These are phyloP conservation scores for Pochonia chlamydosporia DNA, from an alignment of 2,329 filamentous ascomycete genomes.

Conservation along the genomic window DNA sequence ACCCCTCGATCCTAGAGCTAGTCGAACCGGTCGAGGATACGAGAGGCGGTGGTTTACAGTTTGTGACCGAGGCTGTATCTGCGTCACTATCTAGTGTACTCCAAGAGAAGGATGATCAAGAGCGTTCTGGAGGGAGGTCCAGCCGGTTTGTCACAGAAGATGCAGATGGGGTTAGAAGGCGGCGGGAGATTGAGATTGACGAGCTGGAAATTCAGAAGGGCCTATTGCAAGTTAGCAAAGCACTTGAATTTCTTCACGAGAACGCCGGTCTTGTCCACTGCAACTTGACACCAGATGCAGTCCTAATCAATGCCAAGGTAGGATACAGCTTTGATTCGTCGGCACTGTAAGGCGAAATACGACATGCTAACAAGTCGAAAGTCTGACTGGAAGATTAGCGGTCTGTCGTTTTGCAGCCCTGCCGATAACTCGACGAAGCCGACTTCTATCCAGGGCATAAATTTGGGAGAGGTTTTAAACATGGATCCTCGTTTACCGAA, in stretches of 20 bases:
- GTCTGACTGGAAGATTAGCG: conserved; percentile 98
- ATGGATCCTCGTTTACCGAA: conserved; percentile 77
- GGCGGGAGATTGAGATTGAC: conserved; percentile 86
- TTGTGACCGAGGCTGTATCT: conserved; percentile 88
- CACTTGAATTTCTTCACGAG: conserved; percentile 90
- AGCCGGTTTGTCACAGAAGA: conserved; percentile 81
- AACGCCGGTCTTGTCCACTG: conserved; percentile 91
- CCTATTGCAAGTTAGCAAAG: conserved; percentile 85
- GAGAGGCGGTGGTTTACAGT: conserved; percentile 84
- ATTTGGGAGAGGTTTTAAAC: conserved; percentile 76
- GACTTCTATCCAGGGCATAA: conserved; percentile 73
- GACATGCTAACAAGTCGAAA: conserved; percentile 24
- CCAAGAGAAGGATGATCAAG: conserved; percentile 84
- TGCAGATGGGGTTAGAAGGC: conserved; percentile 62
- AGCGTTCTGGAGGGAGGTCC: conserved; percentile 62
- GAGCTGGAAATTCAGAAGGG: conserved; percentile 98
- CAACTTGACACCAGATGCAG: conserved; percentile 87
- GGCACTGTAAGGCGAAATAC: too few species aligned
- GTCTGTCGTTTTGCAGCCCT: conserved; percentile 83
- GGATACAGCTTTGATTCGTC: too few species aligned
- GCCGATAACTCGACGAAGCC: conserved; percentile 68
- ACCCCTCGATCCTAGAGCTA: conserved; percentile 87
- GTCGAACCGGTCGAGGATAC: conserved; percentile 95
- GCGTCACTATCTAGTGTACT: conserved; percentile 79
- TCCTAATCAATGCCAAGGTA: conserved; percentile 90